Conservation (phyloP, 192 early-diverging fungal species). For the Rhizophagus clarus region DNA sequence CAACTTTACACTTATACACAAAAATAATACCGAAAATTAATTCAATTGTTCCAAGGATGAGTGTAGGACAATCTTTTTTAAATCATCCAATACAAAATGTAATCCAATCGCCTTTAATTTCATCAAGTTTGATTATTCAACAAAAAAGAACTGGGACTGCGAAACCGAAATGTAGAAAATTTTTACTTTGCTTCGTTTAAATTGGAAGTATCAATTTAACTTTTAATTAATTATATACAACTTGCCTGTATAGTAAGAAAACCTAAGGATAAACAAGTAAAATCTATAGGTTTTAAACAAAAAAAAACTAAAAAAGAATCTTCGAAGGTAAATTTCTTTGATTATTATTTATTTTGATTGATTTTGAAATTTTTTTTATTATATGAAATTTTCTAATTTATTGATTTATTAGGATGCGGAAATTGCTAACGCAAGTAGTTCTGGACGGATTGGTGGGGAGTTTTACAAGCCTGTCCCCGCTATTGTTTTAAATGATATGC, state of each 20-base stretch:
- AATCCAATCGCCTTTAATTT: background rate
- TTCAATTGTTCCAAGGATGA: background rate
- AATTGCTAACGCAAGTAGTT: background rate
- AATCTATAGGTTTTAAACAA: background rate
- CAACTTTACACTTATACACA: background rate
- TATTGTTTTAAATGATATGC: slow-evolving; percentile 30
- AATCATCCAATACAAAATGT: background rate
- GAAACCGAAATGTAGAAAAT: background rate
- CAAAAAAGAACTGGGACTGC: slow-evolving; percentile 18
- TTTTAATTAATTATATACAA: background rate
- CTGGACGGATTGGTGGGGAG: background rate
- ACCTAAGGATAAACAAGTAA: background rate
- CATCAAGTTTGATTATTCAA: slow-evolving; percentile 11
- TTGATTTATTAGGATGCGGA: background rate
- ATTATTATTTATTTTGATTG: background rate
- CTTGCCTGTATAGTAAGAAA: background rate
- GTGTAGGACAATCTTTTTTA: background rate
- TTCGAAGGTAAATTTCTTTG: background rate
- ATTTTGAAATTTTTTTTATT: background rate
- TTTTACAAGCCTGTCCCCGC: slow-evolving; percentile 31
- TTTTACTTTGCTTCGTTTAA: background rate
- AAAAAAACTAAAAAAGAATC: background rate
- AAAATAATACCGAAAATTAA: background rate
- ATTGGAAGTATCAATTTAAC: background rate
- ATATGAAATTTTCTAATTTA: background rate